These are phyloP conservation scores for Tulasnella sp. DNA, from an alignment of 768 basidiomycete genomes.

Conservation along the genomic window DNA sequence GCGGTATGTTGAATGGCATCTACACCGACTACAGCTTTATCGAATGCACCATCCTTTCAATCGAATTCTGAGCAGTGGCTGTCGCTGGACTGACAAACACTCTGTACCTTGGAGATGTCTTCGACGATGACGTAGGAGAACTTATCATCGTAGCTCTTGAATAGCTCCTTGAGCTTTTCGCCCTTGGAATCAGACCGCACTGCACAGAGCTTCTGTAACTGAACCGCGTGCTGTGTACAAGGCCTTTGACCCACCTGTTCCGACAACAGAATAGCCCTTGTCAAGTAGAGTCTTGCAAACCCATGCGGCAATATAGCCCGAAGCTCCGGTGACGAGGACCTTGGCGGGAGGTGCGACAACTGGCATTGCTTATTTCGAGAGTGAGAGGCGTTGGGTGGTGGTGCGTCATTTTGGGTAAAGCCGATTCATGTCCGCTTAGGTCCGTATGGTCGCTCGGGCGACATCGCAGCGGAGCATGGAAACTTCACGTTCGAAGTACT, in stretches of 20 bases:
- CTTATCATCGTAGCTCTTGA: slow-evolving; percentile 31
- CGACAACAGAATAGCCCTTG: slow-evolving; percentile 20
- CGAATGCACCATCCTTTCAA: slow-evolving; percentile 31
- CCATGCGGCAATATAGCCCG: slow-evolving; percentile 22
- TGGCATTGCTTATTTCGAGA: too few relatives aligned
- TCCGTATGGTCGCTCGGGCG: too few relatives aligned
- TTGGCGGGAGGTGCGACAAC: slow-evolving; percentile 14
- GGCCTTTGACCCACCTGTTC: background rate
- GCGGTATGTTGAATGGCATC: slow-evolving; percentile 33
- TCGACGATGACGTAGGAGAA: slow-evolving; percentile 19
- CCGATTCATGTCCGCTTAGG: too few relatives aligned
- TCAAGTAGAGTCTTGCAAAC: slow-evolving; percentile 19
- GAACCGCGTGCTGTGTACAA: background rate
- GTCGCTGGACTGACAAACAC: background rate
- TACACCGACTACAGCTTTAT: slow-evolving; percentile 37
- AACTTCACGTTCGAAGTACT: too few relatives aligned
- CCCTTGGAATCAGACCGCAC: slow-evolving; percentile 56
- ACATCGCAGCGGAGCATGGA: too few relatives aligned
- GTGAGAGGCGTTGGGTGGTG: too few relatives aligned
- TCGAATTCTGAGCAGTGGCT: slow-evolving; percentile 14
- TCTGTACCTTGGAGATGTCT: slow-evolving; percentile 33
- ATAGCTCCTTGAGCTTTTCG: slow-evolving; percentile 46
- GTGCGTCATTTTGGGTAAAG: too few relatives aligned
- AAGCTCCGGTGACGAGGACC: slow-evolving; percentile 23
- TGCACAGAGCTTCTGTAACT: slow-evolving; percentile 26